Conservation (phyloP, 495 filamentous ascomycete species). For the Lophium mytilinum region DNA sequence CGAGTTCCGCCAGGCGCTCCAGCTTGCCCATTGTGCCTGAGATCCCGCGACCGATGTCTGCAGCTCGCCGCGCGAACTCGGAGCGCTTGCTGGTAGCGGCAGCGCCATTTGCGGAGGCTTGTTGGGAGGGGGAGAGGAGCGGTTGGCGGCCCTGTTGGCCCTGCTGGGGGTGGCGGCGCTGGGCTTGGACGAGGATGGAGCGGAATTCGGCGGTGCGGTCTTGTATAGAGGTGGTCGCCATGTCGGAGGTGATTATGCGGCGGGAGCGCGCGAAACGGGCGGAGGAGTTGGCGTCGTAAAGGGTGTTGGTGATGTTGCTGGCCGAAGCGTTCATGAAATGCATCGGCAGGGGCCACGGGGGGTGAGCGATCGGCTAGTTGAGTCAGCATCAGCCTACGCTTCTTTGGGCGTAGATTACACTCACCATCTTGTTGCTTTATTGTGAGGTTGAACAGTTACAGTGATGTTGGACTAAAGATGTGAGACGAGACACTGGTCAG, state of each 20-base stretch:
- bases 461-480: too few relatives aligned
- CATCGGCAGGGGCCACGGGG: too few relatives aligned
- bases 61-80: conserved; percentile 85
- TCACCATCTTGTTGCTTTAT: too few relatives aligned
- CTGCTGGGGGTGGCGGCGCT: conserved; percentile 65
- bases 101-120: conserved; percentile 58
- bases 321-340: too few relatives aligned
- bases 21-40: conserved; percentile 88
- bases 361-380: too few relatives aligned
- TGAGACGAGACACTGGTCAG: too few relatives aligned
- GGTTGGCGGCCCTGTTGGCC: conserved; percentile 64
- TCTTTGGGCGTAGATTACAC: too few relatives aligned
- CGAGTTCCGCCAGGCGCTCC: conserved; percentile 84
- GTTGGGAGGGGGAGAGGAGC: conserved; percentile 69
- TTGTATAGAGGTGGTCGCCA: conserved; percentile 68
- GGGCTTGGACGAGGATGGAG: conserved; percentile 75
- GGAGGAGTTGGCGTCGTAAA: not conserved
- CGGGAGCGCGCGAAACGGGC: not conserved
- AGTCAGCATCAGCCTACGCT: too few relatives aligned
- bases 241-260: conserved; percentile 31
- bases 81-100: conserved; percentile 43
- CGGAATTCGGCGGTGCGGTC: conserved; percentile 93
- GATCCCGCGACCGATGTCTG: conserved; percentile 80
- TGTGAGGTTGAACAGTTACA: too few relatives aligned
- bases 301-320: too few relatives aligned